Conservation (phyloP, 345 rosid genomes). For the Eucalyptus cloeziana region DNA sequence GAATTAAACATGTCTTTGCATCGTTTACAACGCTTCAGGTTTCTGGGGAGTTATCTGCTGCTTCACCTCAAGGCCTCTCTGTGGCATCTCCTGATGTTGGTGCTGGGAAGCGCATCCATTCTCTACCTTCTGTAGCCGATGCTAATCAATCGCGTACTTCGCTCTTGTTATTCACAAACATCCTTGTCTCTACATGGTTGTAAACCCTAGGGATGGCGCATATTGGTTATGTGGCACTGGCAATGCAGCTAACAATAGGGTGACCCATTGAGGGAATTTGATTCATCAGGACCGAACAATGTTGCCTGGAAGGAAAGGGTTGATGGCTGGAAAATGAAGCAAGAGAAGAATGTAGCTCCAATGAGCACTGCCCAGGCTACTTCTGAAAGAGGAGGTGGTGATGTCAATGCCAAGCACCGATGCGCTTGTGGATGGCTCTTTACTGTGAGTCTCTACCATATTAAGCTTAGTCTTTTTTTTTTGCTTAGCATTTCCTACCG, state of each 20-base stretch:
- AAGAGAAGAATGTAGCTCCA: conserved; percentile 67
- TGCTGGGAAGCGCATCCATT: conserved; percentile 44
- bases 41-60: conserved; percentile 94
- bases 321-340: conserved; percentile 97
- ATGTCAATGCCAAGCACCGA: conserved; percentile 84
- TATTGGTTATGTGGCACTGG: not conserved
- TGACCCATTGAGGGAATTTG: not conserved
- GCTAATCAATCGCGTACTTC: conserved; percentile 2
- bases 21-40: conserved; percentile 18
- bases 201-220: not conserved
- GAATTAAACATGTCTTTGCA: not conserved
- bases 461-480: not conserved
- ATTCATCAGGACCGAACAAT: conserved; percentile 42
- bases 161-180: not conserved
- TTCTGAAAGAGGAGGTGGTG: conserved; percentile 86
- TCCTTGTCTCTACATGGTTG: not conserved
- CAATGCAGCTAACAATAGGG: conserved; percentile 23
- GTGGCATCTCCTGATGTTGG: conserved; percentile 69
- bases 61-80: conserved; percentile 78
- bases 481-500: too few species aligned
- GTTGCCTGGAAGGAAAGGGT: conserved; percentile 87
- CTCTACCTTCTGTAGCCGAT: conserved; percentile 26
- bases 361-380: conserved; percentile 66
- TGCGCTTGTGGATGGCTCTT: conserved; percentile 72
- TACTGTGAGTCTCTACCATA: conserved; percentile 43